Evolutionary conservation across 148 eudicot species (phyloP).

Genomic region (Fagopyrum homotropicum): DNA sequence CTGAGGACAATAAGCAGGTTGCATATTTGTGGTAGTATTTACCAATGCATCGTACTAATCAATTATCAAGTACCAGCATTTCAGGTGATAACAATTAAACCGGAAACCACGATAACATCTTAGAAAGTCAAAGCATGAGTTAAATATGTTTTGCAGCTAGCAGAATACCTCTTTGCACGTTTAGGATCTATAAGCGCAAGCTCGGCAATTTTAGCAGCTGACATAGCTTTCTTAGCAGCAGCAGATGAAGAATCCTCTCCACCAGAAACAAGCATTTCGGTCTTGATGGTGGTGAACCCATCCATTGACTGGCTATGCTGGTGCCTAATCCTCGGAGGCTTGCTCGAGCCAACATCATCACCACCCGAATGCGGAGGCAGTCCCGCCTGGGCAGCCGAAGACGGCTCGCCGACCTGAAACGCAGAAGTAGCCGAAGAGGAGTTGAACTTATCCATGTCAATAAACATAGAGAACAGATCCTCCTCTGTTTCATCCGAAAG

Average conservation of each 20-base stretch:
- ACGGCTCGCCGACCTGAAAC: conserved; percentile 54
- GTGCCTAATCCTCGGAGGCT: conserved; percentile 62
- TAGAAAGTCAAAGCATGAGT: neutral
- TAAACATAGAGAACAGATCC: conserved; percentile 78
- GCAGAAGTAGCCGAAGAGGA: conserved; percentile 52
- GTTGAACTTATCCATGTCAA: conserved; percentile 86
- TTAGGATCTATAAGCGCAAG: conserved; percentile 88
- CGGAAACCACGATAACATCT: neutral
- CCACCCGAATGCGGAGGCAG: neutral
- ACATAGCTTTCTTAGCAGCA: conserved; percentile 77
- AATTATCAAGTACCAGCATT: too few species aligned
- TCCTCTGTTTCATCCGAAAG: conserved; percentile 89
- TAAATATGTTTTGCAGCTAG: neutral
- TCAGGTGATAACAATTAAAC: too few species aligned
- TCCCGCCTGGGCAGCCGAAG: conserved; percentile 18
- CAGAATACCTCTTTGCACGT: conserved; percentile 78
- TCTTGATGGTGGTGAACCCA: conserved; percentile 60
- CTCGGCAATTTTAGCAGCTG: conserved; percentile 94
- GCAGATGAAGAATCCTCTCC: conserved; percentile 43
- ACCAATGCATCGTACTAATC: too few species aligned
- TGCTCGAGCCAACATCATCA: conserved; percentile 15
- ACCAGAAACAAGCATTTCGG: conserved; percentile 71
- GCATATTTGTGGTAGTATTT: too few species aligned
- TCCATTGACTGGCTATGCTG: conserved; percentile 96
- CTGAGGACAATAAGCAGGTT: neutral